Evolutionary conservation across 2,329 filamentous ascomycete species (phyloP), one percentile per base, ranked within the genome.

Genomic region (Pyrenophora teres): DNA sequence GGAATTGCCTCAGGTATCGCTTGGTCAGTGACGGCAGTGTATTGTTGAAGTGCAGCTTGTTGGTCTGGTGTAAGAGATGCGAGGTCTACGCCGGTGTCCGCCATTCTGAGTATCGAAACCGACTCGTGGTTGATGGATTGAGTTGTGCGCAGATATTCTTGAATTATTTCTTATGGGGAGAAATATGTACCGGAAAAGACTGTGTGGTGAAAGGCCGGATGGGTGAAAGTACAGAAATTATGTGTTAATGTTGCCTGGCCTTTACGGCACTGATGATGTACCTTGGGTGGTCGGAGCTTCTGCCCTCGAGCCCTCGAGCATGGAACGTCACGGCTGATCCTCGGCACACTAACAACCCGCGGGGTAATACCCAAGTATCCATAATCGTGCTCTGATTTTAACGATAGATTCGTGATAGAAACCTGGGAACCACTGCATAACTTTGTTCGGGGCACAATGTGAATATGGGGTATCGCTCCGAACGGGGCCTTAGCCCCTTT

Each of bases 11-110:
- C 86, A 37, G 85, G 81, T 38, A 85, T 74, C 18, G 91, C 87
- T 74, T 97, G 92, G 63, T 92, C 86, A 21, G 94, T 97, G 43
- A 99, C 88, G 44, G 89, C 83, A 13, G 87, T 90, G 74, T 92
- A 96, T 68, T 96, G 93, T 65, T 96, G 87, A 21, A 99, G 83
- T 40, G 90, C 88, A 44, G 87, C 83, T 73, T 91, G 91, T 78
- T 97, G 92, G 61, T 83, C 83, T 57, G 87, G 78, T 43, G 88
- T 88, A 68, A 97, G 87, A 74, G 87, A 82, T 65, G 81, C 81
- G 65, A 88, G 80, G 72, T 90, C 86, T 52, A 82, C 65, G 19
- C 65, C 69, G 15, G 67, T 44, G 54, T 71, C 70, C 40, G 74
- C 69, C 76, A 78, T 77, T 39, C 42, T 57, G 31, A 23, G 23